Base-by-base conservation (phyloP, 2,329 filamentous ascomycete genomes). In the Orbilia oligospora region DNA sequence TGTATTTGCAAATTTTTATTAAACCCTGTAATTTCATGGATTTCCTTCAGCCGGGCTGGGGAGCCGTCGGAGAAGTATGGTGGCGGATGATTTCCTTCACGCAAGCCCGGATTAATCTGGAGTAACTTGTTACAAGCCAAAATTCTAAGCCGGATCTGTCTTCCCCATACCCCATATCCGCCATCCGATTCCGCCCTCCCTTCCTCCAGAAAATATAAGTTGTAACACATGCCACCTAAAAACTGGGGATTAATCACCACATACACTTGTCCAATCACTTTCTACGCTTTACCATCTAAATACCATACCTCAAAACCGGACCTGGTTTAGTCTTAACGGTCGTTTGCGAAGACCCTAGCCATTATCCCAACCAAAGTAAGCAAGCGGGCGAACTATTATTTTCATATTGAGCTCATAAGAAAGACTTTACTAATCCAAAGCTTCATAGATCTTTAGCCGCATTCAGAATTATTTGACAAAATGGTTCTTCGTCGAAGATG, bases 151-250 rank as follows among this genome's bases (percentile, higher is more conserved):
- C 63, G 68, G 51, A 68, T 68, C 53, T 51, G 63, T 78, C 69
- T 70, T 77, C 68, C 75, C 75, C 75, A 78, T 78, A 78, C 75
- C 75, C 75, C 75, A 78, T 78, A 78, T 72, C 75, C 75, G 68
- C 73, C 41, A 48, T 72, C 75, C 75, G 75, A 78, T 64, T n/a
- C 67, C 66, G 63, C 36, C 48, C 20, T 56, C 46, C 48, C 20
- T 56, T 24, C 51, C 58, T 66, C 51, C 48, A 71, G 36, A 55
- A 27, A 30, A 61, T 78, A 78, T 78, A 78, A 78, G 75, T 71
- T 78, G 44, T 72, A 48, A 78, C 68, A 78, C 63, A 78, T 71
- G 63, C 27, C 75, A 63, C 75, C 66, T 12, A 46, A 41, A 63
- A 44, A 68, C 27, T 66, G 61, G 53, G 33, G 20, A 65, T 46